Base-by-base conservation (phyloP, 768 basidiomycete genomes). In the Mycena amicta region DNA sequence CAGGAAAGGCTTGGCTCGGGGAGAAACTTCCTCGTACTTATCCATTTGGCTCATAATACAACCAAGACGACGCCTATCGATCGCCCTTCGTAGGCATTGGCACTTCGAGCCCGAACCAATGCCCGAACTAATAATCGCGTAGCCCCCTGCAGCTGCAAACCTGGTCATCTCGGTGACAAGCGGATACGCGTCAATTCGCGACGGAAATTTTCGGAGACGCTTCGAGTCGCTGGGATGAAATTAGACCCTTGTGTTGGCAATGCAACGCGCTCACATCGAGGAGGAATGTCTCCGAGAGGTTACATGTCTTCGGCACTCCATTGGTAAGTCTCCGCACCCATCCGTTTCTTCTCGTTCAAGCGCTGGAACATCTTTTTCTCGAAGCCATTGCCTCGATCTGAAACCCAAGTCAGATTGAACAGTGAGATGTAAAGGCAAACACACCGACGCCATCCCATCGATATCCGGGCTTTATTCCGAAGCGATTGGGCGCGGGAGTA, bases 371-470 rank as follows among this genome's bases (percentile, higher is more conserved):
- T 76, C 66, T 93, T 94, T 77, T 90, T 92, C 77, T 98, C 96
- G 66, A 95, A 98, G 3, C 96, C 97, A 61, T 89, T 98, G 3
- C 92, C 85, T 55, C 95, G 84, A 70, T 98, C 95, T 95, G 64
- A 16, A 52, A 55, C 45, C 41, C 47, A 18, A 28, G 28, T 37
- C n/a, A n/a, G n/a, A n/a, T n/a, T n/a, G n/a, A n/a, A n/a, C n/a
- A 49, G 59, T 15, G 33, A 49, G 30, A 22, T 56, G 27, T 55
- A 52, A 45, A 30, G 31, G 11, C 37, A 27, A 53, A 78, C 83
- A 63, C 61, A 93, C 95, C 95, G 62, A 98, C 97, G 27, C 97
- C 97, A 71, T 99, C 97, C 97, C 97, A 99, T 69, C 96, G 81
- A 71, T 95, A 93, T 0, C 97, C 97, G 25, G 97, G 97, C 62